Evolutionary conservation across 257 asterid genomes (phyloP), one percentile per base, ranked within the genome.

Genomic region (Perilla frutescens): DNA sequence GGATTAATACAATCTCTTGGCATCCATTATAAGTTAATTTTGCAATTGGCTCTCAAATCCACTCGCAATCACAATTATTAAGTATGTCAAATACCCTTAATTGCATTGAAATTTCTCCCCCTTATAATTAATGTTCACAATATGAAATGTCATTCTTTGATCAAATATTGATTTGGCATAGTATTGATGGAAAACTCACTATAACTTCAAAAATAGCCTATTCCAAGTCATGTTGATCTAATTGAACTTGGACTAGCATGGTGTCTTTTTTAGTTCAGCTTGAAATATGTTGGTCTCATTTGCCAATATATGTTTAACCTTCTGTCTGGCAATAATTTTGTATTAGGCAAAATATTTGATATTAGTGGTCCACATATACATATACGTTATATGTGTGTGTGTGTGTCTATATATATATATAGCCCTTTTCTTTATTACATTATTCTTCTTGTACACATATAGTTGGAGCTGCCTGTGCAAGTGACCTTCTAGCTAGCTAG

Each of bases 381-480:
- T 20, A 20, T 20, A 20, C 1, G 26, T 20, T 20, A 20, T 20
- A 20, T 20, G 1, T 20, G 26, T 20, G 26, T 20, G 26, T 20
- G 26, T 20, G 26, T 67, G 1, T 50, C 12, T 39, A 8, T 41
- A 43, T 9, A 8, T n/a, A 15, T 8, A n/a, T 3, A 7, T 41
- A 56, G 34, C 11, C 40, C n/a, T 12, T n/a, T 58, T n/a, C 9
- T 43, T 67, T 53, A 4, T 36, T 41, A 9, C 63, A 36, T 37
- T 51, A 10, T 68, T 50, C 14, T 50, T 7, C 50, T 68, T 50
- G 50, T 50, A 68, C 20, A 37, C 4, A 34, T 67, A n/a, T 68
- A 53, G 29, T 68, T 68, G 62, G 62, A 34, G 57, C 9, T 13
- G 8, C 41, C 26, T 48, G 59, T 66, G 49, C 72, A 67, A 39